Evolutionary conservation across 73 alveolate species (phyloP).

Genomic region (Loxodes magnus): DNA sequence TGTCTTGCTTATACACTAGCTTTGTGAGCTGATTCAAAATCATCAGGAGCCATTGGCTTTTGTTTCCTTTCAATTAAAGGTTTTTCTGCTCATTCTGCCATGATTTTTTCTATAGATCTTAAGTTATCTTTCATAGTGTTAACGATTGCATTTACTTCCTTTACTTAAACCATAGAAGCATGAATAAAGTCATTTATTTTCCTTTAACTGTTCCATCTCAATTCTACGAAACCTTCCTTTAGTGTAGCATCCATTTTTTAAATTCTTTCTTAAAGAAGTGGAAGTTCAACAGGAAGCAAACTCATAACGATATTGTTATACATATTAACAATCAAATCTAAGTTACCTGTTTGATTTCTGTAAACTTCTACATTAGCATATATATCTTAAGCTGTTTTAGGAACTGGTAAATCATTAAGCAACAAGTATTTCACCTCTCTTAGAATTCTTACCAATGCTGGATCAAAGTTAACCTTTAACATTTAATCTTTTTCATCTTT

Average conservation of each 20-base stretch:
- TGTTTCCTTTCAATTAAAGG: conserved; percentile 70
- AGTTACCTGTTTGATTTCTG: conserved; percentile 85
- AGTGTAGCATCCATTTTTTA: conserved; percentile 87
- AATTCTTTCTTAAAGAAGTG: conserved; percentile 92
- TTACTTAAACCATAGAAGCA: conserved; percentile 66
- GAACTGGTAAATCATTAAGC: conserved; percentile 87
- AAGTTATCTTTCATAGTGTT: conserved; percentile 74
- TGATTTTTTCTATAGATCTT: conserved; percentile 41
- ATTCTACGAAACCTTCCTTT: conserved; percentile 91
- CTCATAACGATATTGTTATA: conserved; percentile 92
- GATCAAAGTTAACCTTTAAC: conserved; percentile 97
- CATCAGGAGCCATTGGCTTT: conserved; percentile 94
- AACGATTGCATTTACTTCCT: conserved; percentile 57
- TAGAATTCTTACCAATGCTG: conserved; percentile 92
- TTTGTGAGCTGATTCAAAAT: conserved; percentile 75
- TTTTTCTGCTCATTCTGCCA: conserved; percentile 51
- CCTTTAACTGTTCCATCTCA: conserved; percentile 92
- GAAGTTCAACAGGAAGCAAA: conserved; percentile 97
- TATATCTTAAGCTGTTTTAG: conserved; percentile 89
- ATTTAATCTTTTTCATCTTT: conserved; percentile 67
- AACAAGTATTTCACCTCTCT: conserved; percentile 97
- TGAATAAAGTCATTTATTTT: conserved; percentile 73
- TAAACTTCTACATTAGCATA: conserved; percentile 78
- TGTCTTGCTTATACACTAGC: conserved; percentile 50
- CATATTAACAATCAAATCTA: conserved; percentile 89